Conservation (phyloP, 306 rosid genomes). For the Cucumis hystrix region DNA sequence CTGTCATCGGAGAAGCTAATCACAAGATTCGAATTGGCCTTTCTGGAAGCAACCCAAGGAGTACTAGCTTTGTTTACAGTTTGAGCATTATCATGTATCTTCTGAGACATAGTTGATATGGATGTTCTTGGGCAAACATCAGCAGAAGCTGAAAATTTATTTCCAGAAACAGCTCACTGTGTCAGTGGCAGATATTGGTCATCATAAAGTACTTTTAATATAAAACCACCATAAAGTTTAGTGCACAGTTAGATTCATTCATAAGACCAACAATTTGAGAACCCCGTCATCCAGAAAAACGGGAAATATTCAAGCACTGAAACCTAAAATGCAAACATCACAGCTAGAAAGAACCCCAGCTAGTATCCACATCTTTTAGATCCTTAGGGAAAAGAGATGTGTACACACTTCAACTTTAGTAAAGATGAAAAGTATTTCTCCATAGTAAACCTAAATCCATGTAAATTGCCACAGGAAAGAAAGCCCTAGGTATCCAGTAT, state of each 20-base stretch:
- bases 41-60: constrained; percentile 31
- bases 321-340: background rate
- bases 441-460: constrained; percentile 3
- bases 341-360: background rate
- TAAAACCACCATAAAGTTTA: background rate
- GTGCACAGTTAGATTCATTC: background rate
- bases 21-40: constrained; percentile 53
- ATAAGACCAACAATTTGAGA: background rate
- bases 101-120: constrained; percentile 27
- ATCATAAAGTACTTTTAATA: constrained; percentile 6
- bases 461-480: background rate
- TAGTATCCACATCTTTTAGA: background rate
- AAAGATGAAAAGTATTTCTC: background rate
- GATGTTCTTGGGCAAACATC: constrained; percentile 21
- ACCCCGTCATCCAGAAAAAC: background rate
- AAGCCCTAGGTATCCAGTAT: background rate
- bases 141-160: constrained; percentile 30
- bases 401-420: background rate
- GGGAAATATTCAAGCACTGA: background rate
- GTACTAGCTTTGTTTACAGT: constrained; percentile 31
- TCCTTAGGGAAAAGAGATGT: background rate
- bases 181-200: constrained; percentile 1
- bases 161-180: constrained; percentile 19
- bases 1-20: constrained; percentile 95
- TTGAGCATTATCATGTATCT: constrained; percentile 28